Percentiles rank a stretch among this genome's conserved stretches.
These are phyloP conservation scores for Boletus rubescentipes DNA, from an alignment of 768 basidiomycete genomes.

Conservation along the genomic window DNA sequence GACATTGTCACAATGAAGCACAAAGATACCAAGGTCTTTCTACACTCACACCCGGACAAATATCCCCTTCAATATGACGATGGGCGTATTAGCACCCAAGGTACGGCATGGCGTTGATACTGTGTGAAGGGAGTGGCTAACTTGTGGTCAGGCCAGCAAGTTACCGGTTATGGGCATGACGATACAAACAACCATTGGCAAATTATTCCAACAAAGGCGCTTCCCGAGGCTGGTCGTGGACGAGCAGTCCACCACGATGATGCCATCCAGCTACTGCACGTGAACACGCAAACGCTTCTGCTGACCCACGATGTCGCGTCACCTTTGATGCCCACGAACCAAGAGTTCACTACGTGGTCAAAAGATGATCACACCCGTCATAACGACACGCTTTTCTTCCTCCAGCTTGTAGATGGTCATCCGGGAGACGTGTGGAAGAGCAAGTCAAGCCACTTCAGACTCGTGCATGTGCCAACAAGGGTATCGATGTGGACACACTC, in stretches of 20 bases:
- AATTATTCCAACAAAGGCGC: conserved; percentile 89
- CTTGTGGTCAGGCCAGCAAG: conserved; percentile 73
- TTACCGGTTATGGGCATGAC: conserved; percentile 92
- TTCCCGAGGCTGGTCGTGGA: conserved; percentile 92
- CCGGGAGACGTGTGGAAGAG: conserved; percentile 88
- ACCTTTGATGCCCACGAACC: conserved; percentile 95
- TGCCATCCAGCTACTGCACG: conserved; percentile 83
- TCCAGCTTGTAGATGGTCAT: conserved; percentile 69
- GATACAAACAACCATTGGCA: conserved; percentile 97
- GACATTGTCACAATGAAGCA: conserved; percentile 87
- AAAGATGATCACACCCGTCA: conserved; percentile 74
- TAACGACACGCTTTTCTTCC: conserved; percentile 87
- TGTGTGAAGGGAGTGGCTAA: not conserved
- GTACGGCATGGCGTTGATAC: conserved; percentile 32
- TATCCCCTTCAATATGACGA: conserved; percentile 96
- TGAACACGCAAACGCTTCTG: conserved; percentile 78
- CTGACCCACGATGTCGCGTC: conserved; percentile 98
- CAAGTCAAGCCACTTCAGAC: conserved; percentile 89
- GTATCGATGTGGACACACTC: conserved; percentile 94
- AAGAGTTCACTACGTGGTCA: conserved; percentile 94
- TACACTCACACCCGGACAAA: conserved; percentile 89
- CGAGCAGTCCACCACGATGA: conserved; percentile 91
- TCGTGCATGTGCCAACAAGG: conserved; percentile 85
- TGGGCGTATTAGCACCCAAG: conserved; percentile 92
- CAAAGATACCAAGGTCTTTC: conserved; percentile 88